A percentile compares a stretch with the other conserved stretches of the same genome.
phyloP scores from a whole-genome alignment of 2,329 filamentous ascomycete species.

The Fusarium guadeloupense region DNA sequence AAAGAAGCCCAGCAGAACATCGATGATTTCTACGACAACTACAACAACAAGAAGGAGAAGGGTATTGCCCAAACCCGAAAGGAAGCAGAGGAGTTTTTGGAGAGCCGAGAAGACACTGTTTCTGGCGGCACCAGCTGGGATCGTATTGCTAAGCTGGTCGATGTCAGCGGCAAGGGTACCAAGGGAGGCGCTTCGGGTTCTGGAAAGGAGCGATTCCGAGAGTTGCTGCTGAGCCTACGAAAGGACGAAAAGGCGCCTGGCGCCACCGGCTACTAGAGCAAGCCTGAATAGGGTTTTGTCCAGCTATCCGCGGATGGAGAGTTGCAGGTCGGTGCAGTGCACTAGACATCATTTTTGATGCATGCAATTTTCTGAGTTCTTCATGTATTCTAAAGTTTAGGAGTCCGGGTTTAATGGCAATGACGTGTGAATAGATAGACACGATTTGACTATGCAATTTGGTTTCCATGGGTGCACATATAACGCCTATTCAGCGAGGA shows the following conservation, averaged over 20 bases:
- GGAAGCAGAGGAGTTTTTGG: conserved; percentile 93
- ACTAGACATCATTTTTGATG: conserved; percentile 31
- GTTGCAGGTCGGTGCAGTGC: conserved; percentile 35
- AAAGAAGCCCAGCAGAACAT: conserved; percentile 93
- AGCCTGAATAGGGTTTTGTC: conserved; percentile 11
- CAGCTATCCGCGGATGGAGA: conserved; percentile 9
- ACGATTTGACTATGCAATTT: conserved; percentile 20
- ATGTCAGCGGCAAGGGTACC: conserved; percentile 90
- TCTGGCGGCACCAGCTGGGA: conserved; percentile 98
- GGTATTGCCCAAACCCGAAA: conserved; percentile 84
- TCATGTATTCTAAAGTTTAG: conserved; percentile 46
- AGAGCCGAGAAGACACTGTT: conserved; percentile 88
- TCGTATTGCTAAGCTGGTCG: conserved; percentile 96
- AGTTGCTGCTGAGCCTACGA: conserved; percentile 84
- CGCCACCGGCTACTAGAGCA: conserved; percentile 66
- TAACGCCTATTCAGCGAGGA: conserved; percentile 15
- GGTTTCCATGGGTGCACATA: conserved; percentile 1
- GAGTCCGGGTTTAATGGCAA: conserved; percentile 47
- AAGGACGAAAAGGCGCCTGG: conserved; percentile 90
- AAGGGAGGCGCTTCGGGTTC: conserved; percentile 88
- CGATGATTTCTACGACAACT: conserved; percentile 99
- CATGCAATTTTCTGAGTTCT: conserved; percentile 38
- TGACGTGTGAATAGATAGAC: conserved; percentile 43
- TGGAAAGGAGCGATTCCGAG: conserved; percentile 95
- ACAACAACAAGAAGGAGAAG: conserved; percentile 98